Base-by-base conservation (phyloP, 2,329 filamentous ascomycete genomes). In the Emmonsia crescens region DNA sequence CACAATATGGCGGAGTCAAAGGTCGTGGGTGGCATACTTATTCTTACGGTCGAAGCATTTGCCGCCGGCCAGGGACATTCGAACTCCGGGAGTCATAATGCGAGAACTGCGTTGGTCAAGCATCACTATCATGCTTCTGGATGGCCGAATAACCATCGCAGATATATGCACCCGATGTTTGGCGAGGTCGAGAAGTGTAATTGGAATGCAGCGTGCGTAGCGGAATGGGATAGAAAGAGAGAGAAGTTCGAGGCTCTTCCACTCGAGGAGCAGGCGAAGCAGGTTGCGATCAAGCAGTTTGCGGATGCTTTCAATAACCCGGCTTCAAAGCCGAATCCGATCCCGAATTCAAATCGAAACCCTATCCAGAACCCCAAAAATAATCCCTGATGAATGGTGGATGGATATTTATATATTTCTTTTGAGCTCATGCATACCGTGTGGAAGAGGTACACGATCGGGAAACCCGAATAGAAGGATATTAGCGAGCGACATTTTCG, bases 91-190 rank as follows among this genome's bases (percentile, higher is more conserved):
- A 89, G 86, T 68, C 87, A 89, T 72, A 81, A 86, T 59, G 80
- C 85, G 1, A 79, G 85, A 58, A 80, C 80, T 24, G 87, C 87
- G 1, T 77, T 89, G 1, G 86, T 89, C 29, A 87, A 85, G 72
- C 87, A 90, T 70, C 86, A 89, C 72, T 90, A 89, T 68, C 87
- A 89, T 71, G 87, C 87, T 0, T 89, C 86, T 1, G 82, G 84
- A 63, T 89, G 87, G 87, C 87, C 86, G 2, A 82, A 80, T 59
- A 78, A 78, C 2, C 87, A 89, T 69, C 85, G 84, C 1, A 79
- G 87, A 36, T 87, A 81, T 74, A 85, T 78, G 55, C 87, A 89
- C 70, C 85, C 86, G 0, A 82, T 85, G 60, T 88, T 85, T 68
- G 86, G 85, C 5, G 84, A 88, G 71, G 86, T 89, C 0, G 87